Evolutionary conservation across 352 stramenopile genomes (phyloP), one percentile per base, ranked within the genome.

Genomic region (Blastocystis sp.): DNA sequence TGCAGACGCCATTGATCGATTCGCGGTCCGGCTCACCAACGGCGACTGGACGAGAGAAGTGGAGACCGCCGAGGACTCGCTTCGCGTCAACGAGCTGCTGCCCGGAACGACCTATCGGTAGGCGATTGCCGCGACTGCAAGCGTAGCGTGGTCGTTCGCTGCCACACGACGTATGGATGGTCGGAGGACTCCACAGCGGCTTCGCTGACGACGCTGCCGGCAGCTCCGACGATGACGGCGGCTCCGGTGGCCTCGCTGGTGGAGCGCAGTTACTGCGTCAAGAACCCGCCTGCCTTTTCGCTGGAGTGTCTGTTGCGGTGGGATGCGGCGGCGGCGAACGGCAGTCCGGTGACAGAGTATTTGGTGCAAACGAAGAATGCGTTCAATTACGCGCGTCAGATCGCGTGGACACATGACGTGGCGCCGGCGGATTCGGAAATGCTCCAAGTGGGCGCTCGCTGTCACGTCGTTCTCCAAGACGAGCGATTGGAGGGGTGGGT

Each of bases 91-190:
- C 8, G 36, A 81, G 29, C 48, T 81, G 27, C 36, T 65, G 24
- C 69, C 69, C 9, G 69, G 69, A 27, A 64, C 51, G 14, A 34
- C 44, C n/a, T 81, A 81, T 61, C 3, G 8, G 69, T 81, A 61
- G 0, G 1, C 21, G 24, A n/a, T 32, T 18, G 18, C 42, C 32
- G n/a, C 6, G 8, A 36, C 29, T 27, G 8, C 29, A 59, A 48
- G 61, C 6, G 40, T 81, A 81, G 69, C 16, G 27, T 81, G 8
- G 63, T 21, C 18, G 11, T 81, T 21, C 48, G 27, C 9, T 40
- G 44, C 2, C 69, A 81, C 53, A 81, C 69, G 21, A 48, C 69
- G 14, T 81, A 49, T 61, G 69, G 69, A 40, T 81, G 69, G 69
- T 63, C 40, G 16, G 48, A 63, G 4, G 29, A 48, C 24, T 81